Conservation (phyloP, 1,284 basidiomycete genomes). For the Trichosporon faecale region DNA sequence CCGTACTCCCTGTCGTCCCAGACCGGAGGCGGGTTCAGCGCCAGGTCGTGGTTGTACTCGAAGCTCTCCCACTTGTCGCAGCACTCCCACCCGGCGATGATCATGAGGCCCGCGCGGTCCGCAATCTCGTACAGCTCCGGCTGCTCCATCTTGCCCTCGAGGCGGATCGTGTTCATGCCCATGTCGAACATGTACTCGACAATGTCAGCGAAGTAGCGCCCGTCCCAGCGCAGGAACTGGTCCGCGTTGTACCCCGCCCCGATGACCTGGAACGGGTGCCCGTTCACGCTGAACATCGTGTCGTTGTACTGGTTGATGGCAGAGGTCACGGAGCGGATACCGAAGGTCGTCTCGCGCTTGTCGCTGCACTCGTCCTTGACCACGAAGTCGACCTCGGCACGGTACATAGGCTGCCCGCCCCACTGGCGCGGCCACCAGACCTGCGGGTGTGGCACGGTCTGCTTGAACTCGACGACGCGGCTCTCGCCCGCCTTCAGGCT, state of each 20-base stretch:
- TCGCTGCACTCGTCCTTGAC: background rate
- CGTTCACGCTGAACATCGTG: conserved; percentile 1
- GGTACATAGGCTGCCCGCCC: background rate
- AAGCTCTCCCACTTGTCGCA: conserved; percentile 9
- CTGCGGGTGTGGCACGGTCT: background rate
- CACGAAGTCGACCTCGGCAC: background rate
- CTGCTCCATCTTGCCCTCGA: conserved; percentile 7
- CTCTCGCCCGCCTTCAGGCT: background rate
- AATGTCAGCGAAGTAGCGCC: background rate
- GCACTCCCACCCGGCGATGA: conserved; percentile 1
- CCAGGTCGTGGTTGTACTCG: conserved; percentile 2
- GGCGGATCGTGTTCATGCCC: background rate
- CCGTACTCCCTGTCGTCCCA: conserved; percentile 9
- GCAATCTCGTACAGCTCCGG: conserved; percentile 4
- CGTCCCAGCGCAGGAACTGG: conserved; percentile 9
- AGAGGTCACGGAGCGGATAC: background rate
- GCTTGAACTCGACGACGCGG: background rate
- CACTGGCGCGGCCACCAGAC: background rate
- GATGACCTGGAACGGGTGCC: background rate
- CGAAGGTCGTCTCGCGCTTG: background rate
- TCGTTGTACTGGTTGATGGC: background rate
- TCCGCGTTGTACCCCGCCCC: background rate
- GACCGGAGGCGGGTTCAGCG: background rate
- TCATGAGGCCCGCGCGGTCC: background rate
- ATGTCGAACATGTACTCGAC: background rate